Evolutionary conservation across 148 eudicot species (phyloP), one percentile per base, ranked within the genome.

Genomic region (Amaranthus cruentus): DNA sequence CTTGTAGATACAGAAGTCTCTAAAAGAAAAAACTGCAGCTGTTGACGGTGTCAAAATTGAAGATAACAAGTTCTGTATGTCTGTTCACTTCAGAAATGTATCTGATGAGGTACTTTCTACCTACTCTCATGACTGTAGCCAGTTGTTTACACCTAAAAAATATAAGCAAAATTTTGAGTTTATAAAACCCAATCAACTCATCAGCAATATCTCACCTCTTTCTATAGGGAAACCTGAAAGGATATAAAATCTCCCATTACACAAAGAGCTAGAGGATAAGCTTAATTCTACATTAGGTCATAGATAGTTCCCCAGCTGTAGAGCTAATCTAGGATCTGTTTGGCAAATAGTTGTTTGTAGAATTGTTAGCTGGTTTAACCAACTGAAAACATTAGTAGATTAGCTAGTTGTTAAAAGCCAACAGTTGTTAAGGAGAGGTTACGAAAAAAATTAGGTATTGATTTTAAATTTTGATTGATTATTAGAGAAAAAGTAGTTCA

Each of bases 61-160:
- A 79, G 82, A 89, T 79, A 89, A 87, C 75, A 84, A 82, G 65
- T 89, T 87, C 75, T 87, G 90, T 66, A 42, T 87, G 49, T 87
- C 93, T 12, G 87, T 87, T 42, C 90, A 89, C 81, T 87, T 74
- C 80, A 82, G 90, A 75, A 82, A 76, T 42, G 88, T 84, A 18
- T 70, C 59, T 43, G 84, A 84, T 61, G 74, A 86, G 89, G 92
- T 88, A 79, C 5, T 60, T 66, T 75, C 58, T 52, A 76, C 47
- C 73, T 59, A 58, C 13, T 62, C 6, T 14, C 42, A 44, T 28
- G 50, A 62, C 9, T 21, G 48, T 54, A 6, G 14, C 14, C n/a
- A 47, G 14, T 28, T 0, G 38, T 28, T 28, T 28, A 28, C 38
- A 28, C 38, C 38, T 28, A 28, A 28, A 28, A 28, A 28, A 28